Conservation (phyloP, 2,329 filamentous ascomycete genomes). For the Lecanicillium sp. region DNA sequence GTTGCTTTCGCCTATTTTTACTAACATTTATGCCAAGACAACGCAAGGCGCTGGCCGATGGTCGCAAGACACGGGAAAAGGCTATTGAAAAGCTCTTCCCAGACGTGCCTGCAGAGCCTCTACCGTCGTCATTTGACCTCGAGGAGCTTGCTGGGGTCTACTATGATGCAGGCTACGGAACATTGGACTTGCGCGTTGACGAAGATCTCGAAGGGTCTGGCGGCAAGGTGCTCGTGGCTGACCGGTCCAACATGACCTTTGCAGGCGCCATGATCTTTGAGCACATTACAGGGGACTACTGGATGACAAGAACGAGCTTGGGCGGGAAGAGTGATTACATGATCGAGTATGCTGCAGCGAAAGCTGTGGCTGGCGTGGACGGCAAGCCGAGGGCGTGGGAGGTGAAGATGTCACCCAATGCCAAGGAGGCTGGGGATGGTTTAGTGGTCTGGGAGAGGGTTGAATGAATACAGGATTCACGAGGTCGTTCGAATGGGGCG, state of each 20-base stretch:
- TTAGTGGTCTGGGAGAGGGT: background rate
- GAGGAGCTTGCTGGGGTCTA: constrained; percentile 6
- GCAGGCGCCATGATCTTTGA: constrained; percentile 2
- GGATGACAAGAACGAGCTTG: background rate
- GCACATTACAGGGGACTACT: constrained; percentile 8
- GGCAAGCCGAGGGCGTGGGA: constrained; percentile 3
- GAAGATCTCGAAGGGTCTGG: background rate
- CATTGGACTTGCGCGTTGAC: background rate
- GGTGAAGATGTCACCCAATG: background rate
- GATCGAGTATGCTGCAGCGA: background rate
- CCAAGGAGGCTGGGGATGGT: background rate
- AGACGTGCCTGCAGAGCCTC: constrained; percentile 2
- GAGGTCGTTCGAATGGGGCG: background rate
- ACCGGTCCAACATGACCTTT: constrained; percentile 1
- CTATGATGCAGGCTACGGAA: constrained; percentile 5
- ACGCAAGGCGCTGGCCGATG: constrained; percentile 1
- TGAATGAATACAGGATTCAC: background rate
- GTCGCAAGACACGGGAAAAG: background rate
- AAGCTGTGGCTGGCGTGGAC: constrained; percentile 3
- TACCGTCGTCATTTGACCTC: background rate
- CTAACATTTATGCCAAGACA: background rate
- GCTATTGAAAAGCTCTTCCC: constrained; percentile 3
- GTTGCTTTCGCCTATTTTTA: background rate
- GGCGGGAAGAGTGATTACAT: background rate
- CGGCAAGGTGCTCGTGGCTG: constrained; percentile 1